Percentiles rank a stretch among this genome's conserved stretches.
Evolutionary conservation across 2,329 filamentous ascomycete species (phyloP).

Genomic region (Metarhizium sp.): DNA sequence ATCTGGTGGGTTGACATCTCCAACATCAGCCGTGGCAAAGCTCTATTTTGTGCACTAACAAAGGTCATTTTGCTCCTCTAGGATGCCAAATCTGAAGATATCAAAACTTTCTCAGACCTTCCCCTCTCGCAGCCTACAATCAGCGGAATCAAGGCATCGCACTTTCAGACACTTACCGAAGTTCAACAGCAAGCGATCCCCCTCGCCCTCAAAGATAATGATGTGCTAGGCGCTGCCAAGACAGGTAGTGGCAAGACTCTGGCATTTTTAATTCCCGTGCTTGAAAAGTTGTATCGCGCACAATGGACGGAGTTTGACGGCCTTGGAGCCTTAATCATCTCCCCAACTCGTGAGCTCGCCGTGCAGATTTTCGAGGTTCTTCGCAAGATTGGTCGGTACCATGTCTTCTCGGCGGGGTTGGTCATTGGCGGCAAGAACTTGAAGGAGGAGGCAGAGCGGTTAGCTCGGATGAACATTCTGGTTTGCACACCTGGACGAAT

Average conservation of each 20-base stretch:
- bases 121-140: conserved; percentile 77
- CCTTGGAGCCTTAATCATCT: conserved; percentile 83
- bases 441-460: conserved; percentile 73
- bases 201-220: conserved; percentile 71
- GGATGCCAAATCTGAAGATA: conserved; percentile 50
- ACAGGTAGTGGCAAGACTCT: conserved; percentile 94
- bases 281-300: conserved; percentile 83
- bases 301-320: conserved; percentile 90
- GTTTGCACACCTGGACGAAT: conserved; percentile 93
- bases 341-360: conserved; percentile 87
- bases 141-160: conserved; percentile 70
- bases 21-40: not conserved
- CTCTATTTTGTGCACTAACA: not conserved
- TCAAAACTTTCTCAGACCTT: conserved; percentile 69
- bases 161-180: conserved; percentile 85
- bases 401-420: conserved; percentile 84
- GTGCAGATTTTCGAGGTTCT: conserved; percentile 96
- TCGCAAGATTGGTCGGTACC: conserved; percentile 78
- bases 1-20: conserved; percentile 18
- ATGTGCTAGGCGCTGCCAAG: conserved; percentile 90
- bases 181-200: conserved; percentile 88
- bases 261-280: conserved; percentile 81
- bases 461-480: conserved; percentile 91
- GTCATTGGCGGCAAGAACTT: conserved; percentile 90
- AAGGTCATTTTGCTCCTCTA: conserved; percentile 15